Conservation (phyloP, 176 grass and related monocot genomes). For the Themeda triandra region DNA sequence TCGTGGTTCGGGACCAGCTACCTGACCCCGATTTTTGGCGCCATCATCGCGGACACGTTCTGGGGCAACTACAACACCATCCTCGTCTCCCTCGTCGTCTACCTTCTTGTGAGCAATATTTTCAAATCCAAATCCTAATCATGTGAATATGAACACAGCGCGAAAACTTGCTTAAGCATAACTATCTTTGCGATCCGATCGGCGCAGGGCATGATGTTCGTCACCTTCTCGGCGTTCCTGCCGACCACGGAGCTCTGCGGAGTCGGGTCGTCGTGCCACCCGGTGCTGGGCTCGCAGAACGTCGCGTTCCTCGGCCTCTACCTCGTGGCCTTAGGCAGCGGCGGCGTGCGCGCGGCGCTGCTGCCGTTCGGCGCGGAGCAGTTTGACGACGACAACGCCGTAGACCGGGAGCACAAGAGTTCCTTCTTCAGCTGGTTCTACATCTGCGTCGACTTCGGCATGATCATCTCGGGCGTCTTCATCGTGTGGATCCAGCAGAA, state of each 20-base stretch:
- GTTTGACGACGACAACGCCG: conserved; percentile 48
- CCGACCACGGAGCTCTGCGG: conserved; percentile 27
- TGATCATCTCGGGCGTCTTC: conserved; percentile 60
- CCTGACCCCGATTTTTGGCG: conserved; percentile 56
- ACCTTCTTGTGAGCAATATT: conserved; percentile 40
- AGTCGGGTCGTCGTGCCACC: conserved; percentile 17
- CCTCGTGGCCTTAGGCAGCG: conserved; percentile 63
- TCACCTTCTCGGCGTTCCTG: conserved; percentile 59
- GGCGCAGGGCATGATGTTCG: conserved; percentile 41
- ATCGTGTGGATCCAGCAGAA: conserved; percentile 88
- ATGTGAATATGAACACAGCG: background rate
- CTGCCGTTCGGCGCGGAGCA: conserved; percentile 81
- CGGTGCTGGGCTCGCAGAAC: background rate
- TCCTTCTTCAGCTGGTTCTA: conserved; percentile 87
- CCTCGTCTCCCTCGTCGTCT: conserved; percentile 54
- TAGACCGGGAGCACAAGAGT: conserved; percentile 55
- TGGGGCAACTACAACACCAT: conserved; percentile 63
- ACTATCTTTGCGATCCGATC: background rate
- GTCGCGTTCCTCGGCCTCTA: conserved; percentile 58
- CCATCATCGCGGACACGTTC: conserved; percentile 61
- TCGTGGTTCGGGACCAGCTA: conserved; percentile 63
- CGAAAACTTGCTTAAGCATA: background rate
- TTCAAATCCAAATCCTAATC: background rate
- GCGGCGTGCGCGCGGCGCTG: conserved; percentile 65
- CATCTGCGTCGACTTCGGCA: conserved; percentile 70